Conservation (phyloP, 345 rosid species). For the Populus tremula region DNA sequence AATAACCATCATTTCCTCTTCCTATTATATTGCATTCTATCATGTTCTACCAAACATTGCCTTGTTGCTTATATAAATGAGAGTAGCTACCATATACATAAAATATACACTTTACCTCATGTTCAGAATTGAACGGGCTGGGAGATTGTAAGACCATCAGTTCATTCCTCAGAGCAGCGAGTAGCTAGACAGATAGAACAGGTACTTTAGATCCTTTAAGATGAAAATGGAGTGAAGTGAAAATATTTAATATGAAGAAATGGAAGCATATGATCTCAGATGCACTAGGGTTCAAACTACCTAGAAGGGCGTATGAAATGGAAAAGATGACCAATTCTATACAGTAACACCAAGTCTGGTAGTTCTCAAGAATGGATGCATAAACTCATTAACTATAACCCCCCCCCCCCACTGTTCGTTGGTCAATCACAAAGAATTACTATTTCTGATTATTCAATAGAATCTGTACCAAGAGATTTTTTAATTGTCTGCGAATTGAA, state of each 20-base stretch:
- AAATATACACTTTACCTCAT: conserved; percentile 49
- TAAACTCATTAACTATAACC: not conserved
- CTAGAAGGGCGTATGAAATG: not conserved
- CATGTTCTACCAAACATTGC: not conserved
- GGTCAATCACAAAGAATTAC: not conserved
- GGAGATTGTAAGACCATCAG: conserved; percentile 48
- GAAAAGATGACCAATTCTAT: not conserved
- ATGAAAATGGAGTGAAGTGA: conserved; percentile 7
- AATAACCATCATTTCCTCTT: not conserved
- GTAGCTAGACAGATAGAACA: conserved; percentile 49
- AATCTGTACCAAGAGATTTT: no score
- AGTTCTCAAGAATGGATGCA: not conserved
- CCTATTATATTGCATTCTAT: not conserved
- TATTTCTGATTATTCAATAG: not conserved
- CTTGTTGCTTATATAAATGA: not conserved
- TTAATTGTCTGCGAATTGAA: not conserved
- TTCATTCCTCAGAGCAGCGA: conserved; percentile 86
- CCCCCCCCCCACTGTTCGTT: no score
- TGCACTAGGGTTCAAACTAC: not conserved
- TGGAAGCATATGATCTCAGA: not conserved
- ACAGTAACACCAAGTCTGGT: not conserved
- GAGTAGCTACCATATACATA: not conserved
- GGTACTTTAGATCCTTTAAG: conserved; percentile 1
- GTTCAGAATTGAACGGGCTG: conserved; percentile 74
- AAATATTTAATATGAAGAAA: not conserved